These are phyloP conservation scores for Clitocybe nebularis DNA, from an alignment of 1,284 basidiomycete species.

Conservation along the genomic window DNA sequence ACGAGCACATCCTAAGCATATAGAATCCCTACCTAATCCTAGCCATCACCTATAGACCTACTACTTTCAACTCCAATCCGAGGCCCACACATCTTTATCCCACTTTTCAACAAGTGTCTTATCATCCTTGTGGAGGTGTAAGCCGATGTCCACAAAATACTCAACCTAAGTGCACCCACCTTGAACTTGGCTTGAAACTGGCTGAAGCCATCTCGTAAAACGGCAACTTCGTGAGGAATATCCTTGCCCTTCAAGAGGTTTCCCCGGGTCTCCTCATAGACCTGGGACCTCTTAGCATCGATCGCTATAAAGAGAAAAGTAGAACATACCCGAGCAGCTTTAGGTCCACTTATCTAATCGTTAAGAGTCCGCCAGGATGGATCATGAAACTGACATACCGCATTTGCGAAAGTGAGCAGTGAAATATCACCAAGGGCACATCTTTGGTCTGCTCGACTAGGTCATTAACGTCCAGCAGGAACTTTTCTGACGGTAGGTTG, in stretches of 20 bases:
- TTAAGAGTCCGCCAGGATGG: not conserved
- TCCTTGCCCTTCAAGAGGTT: constrained; percentile 35
- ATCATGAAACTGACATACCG: constrained; percentile 42
- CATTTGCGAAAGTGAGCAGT: constrained; percentile 71
- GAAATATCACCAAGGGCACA: constrained; percentile 65
- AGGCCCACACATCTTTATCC: constrained; percentile 59
- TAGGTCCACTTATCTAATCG: constrained; percentile 55
- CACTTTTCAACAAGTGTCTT: constrained; percentile 70
- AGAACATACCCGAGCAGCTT: constrained; percentile 60
- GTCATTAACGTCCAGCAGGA: constrained; percentile 50
- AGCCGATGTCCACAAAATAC: constrained; percentile 1
- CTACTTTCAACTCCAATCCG: constrained; percentile 32
- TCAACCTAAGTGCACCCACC: constrained; percentile 30
- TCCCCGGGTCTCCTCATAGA: constrained; percentile 60
- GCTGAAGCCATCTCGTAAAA: constrained; percentile 69
- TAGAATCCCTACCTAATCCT: no score
- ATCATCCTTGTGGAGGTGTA: constrained; percentile 47
- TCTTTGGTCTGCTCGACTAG: constrained; percentile 60
- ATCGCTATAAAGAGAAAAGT: not conserved
- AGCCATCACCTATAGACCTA: not conserved
- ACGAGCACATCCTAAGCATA: no score
- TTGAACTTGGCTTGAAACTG: constrained; percentile 67
- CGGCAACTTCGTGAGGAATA: constrained; percentile 47
- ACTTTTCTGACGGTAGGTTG: constrained; percentile 59
- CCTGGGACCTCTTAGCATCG: constrained; percentile 31